Percentiles rank a stretch among this genome's conserved stretches.
These are phyloP conservation scores for Pseudozyma thailandica DNA, from an alignment of 1,284 basidiomycete genomes.

Conservation along the genomic window DNA sequence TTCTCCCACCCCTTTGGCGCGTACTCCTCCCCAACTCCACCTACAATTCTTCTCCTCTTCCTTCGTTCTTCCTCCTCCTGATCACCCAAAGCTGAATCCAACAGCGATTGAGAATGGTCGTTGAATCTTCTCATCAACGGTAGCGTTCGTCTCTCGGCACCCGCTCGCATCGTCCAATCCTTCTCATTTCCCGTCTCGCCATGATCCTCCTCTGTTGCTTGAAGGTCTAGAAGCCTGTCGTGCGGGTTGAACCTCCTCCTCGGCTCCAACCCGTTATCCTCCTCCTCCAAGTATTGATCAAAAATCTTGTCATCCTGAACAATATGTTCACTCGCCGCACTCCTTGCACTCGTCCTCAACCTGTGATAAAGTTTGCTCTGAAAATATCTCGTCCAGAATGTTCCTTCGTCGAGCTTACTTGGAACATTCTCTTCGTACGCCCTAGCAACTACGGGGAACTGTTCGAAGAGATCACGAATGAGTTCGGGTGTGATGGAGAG, in stretches of 20 bases:
- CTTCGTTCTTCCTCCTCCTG: slow-evolving; percentile 35
- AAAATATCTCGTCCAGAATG: slow-evolving; percentile 98
- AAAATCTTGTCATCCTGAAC: slow-evolving; percentile 92
- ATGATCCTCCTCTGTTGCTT: slow-evolving; percentile 91
- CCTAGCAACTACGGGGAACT: slow-evolving; percentile 91
- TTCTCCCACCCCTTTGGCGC: slow-evolving; percentile 10
- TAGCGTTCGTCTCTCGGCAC: slow-evolving; percentile 83
- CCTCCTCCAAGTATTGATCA: slow-evolving; percentile 91
- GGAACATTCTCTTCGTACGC: slow-evolving; percentile 95
- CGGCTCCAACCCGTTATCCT: slow-evolving; percentile 90
- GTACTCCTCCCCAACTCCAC: slow-evolving; percentile 64
- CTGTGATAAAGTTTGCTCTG: slow-evolving; percentile 93
- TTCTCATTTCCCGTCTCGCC: slow-evolving; percentile 86
- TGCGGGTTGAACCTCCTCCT: slow-evolving; percentile 77
- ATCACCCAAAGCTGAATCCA: slow-evolving; percentile 72
- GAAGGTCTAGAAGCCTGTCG: slow-evolving; percentile 84
- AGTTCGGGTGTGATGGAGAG: slow-evolving; percentile 92
- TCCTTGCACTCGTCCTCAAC: slow-evolving; percentile 89
- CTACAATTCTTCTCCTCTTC: slow-evolving; percentile 52
- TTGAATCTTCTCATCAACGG: slow-evolving; percentile 97
- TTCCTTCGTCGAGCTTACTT: slow-evolving; percentile 82
- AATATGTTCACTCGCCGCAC: slow-evolving; percentile 82
- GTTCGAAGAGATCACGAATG: slow-evolving; percentile 94
- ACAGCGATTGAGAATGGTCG: slow-evolving; percentile 89
- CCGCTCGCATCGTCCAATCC: slow-evolving; percentile 96